Evolutionary conservation across 352 stramenopile genomes (phyloP).

Genomic region (Pythium pectinolyticum): DNA sequence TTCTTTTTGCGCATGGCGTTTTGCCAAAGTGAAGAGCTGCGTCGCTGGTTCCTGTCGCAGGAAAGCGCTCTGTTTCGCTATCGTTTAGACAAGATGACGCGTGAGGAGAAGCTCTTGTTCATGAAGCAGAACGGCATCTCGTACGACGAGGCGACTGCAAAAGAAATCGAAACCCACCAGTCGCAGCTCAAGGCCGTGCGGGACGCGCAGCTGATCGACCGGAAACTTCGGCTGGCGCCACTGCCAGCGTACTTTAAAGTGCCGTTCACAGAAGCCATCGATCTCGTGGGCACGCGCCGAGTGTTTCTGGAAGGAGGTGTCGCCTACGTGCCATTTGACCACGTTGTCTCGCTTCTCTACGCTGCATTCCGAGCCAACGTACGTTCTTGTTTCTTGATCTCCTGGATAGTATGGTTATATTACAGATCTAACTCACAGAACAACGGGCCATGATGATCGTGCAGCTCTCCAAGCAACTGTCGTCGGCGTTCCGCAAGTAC

Average conservation of each 20-base stretch:
- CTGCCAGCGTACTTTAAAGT: slow-evolving; percentile 94
- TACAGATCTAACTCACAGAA: too few relatives aligned
- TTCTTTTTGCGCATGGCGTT: slow-evolving; percentile 98
- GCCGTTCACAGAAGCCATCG: slow-evolving; percentile 95
- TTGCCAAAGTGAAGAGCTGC: slow-evolving; percentile 96
- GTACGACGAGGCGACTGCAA: slow-evolving; percentile 68
- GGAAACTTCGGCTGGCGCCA: slow-evolving; percentile 51
- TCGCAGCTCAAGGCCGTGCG: slow-evolving; percentile 73
- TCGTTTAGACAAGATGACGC: slow-evolving; percentile 87
- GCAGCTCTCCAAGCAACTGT: slow-evolving; percentile 90
- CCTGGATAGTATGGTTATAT: too few relatives aligned
- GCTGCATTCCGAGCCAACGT: slow-evolving; percentile 90
- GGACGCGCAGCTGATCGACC: slow-evolving; percentile 40
- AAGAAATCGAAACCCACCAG: slow-evolving; percentile 64
- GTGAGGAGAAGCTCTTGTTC: slow-evolving; percentile 85
- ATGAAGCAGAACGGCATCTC: slow-evolving; percentile 86
- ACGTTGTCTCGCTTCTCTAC: slow-evolving; percentile 94
- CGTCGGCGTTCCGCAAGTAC: slow-evolving; percentile 85
- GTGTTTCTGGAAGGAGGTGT: slow-evolving; percentile 94
- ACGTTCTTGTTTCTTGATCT: slow-evolving; percentile 21
- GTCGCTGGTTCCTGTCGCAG: slow-evolving; percentile 97
- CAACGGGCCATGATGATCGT: too few relatives aligned
- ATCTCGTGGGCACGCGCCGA: slow-evolving; percentile 88
- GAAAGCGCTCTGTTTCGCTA: slow-evolving; percentile 95
- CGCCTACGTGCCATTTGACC: slow-evolving; percentile 94